phyloP scores from a whole-genome alignment of 495 filamentous ascomycete species.

The Penicillium longicatenatum region DNA sequence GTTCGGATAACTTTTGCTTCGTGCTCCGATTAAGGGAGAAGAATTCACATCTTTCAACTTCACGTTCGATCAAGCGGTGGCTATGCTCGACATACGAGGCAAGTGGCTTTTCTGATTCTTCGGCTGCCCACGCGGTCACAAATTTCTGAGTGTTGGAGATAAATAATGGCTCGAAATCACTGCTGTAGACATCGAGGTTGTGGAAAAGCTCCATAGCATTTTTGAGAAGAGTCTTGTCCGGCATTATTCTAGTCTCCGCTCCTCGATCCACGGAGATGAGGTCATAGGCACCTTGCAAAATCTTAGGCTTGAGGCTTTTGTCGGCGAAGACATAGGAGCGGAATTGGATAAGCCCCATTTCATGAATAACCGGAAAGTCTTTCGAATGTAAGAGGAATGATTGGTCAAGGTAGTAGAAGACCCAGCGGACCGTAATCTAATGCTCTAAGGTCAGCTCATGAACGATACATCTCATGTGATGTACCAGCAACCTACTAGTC shows the following conservation, averaged over 20 bases:
- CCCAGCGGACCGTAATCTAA: constrained; percentile 73
- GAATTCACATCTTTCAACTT: constrained; percentile 70
- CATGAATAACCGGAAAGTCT: constrained; percentile 54
- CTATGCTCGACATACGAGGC: constrained; percentile 71
- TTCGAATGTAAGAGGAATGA: constrained; percentile 77
- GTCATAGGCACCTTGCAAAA: constrained; percentile 73
- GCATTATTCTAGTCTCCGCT: constrained; percentile 34
- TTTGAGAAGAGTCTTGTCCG: constrained; percentile 59
- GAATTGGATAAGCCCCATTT: constrained; percentile 61
- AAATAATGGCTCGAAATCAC: constrained; percentile 76
- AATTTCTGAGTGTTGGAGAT: constrained; percentile 65
- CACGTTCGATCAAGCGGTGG: constrained; percentile 63
- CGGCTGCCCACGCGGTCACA: constrained; percentile 64
- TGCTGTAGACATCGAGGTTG: constrained; percentile 74
- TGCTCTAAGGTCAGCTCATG: constrained; percentile 14
- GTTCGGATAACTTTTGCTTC: constrained; percentile 68
- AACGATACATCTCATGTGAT: not conserved
- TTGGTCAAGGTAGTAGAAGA: constrained; percentile 92
- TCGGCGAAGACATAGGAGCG: constrained; percentile 58
- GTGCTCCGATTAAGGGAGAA: constrained; percentile 83
- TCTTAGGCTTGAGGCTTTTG: constrained; percentile 47
- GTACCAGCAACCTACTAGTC: constrained; percentile 57
- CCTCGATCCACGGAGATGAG: constrained; percentile 73
- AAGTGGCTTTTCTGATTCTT: constrained; percentile 59
- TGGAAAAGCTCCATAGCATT: constrained; percentile 80